Evolutionary conservation across 2,329 filamentous ascomycete species (phyloP).

Genomic region (Fusarium sacchari): DNA sequence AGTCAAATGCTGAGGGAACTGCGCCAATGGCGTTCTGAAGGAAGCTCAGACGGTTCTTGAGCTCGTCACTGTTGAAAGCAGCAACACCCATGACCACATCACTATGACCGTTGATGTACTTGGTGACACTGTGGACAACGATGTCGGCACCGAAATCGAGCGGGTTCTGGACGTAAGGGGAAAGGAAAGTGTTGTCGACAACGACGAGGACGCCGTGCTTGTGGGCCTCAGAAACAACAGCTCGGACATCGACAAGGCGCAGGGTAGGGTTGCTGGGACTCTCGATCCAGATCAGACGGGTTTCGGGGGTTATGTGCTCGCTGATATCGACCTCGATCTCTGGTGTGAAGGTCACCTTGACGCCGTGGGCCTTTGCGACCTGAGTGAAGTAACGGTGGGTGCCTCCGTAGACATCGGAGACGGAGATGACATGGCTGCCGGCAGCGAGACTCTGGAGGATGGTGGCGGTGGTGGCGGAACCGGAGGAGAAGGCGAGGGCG

Average conservation of each 20-base stretch:
- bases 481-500: conserved; percentile 93
- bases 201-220: conserved; percentile 91
- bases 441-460: conserved; percentile 92
- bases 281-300: conserved; percentile 96
- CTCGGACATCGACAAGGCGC: conserved; percentile 89
- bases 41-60: conserved; percentile 83
- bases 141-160: conserved; percentile 95
- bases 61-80: conserved; percentile 87
- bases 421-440: conserved; percentile 93
- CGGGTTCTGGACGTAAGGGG: conserved; percentile 96
- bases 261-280: conserved; percentile 94
- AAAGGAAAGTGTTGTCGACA: conserved; percentile 99
- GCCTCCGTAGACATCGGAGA: conserved; percentile 97
- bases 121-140: conserved; percentile 96
- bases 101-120: conserved; percentile 98
- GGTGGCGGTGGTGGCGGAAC: conserved; percentile 91
- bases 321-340: conserved; percentile 89
- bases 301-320: conserved; percentile 85
- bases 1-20: conserved; percentile 94
- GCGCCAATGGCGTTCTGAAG: conserved; percentile 98
- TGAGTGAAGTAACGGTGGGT: conserved; percentile 99
- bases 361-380: conserved; percentile 92
- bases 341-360: conserved; percentile 93
- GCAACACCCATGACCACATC: conserved; percentile 98
- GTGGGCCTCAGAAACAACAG: conserved; percentile 85